These are phyloP conservation scores for Solanum lycopersicoides DNA, from an alignment of 257 asterid species.

Conservation along the genomic window DNA sequence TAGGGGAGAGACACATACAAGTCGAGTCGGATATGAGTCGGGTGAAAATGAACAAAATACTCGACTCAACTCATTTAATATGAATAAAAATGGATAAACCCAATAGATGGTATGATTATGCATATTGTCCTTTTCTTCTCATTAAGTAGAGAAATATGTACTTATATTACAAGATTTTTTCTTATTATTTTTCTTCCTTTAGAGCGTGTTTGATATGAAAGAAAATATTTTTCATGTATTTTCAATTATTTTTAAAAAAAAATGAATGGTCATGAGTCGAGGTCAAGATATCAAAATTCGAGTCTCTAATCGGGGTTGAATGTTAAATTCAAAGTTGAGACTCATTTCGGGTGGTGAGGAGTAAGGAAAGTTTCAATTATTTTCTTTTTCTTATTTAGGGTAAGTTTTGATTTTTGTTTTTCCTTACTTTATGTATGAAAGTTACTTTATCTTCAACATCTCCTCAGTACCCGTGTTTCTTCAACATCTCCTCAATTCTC, in stretches of 20 bases:
- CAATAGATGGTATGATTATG: not conserved
- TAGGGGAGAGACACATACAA: not conserved
- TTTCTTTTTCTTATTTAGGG: not conserved
- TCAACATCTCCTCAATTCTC: not conserved
- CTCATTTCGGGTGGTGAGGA: not conserved
- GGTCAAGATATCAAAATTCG: not conserved
- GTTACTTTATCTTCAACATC: not conserved
- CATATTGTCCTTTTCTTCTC: not conserved
- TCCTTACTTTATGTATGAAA: not conserved
- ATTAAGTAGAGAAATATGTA: not conserved
- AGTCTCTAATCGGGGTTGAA: no score
- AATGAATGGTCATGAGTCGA: not conserved
- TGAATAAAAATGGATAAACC: not conserved
- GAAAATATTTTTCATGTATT: not conserved
- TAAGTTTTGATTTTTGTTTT: no score
- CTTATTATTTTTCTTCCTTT: not conserved
- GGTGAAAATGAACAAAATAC: not conserved
- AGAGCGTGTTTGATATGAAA: not conserved
- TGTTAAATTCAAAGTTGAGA: not conserved
- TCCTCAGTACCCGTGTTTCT: no score
- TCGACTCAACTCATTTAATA: not conserved
- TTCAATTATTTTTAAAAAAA: fast-evolving
- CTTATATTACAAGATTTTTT: not conserved
- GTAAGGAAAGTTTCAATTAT: not conserved
- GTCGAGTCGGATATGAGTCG: not conserved